Percentiles rank a stretch among this genome's conserved stretches.
Conservation (phyloP, 2,329 filamentous ascomycete species). For the Aspergillus unguis region DNA sequence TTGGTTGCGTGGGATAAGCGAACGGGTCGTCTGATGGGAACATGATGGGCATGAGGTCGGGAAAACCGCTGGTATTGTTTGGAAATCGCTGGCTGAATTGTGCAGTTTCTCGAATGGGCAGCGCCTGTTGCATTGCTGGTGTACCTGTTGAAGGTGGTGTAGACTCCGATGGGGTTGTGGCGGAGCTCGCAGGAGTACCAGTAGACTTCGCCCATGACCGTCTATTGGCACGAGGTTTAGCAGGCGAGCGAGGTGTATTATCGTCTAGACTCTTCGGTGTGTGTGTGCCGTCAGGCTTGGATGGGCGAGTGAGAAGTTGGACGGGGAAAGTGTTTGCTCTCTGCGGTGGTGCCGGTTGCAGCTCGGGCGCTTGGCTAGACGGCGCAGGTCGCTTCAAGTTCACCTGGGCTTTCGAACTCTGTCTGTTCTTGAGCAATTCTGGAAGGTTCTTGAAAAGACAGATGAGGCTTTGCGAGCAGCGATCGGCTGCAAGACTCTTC, state of each 20-base stretch:
- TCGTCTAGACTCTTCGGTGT: constrained; percentile 34
- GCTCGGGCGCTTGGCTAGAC: constrained; percentile 20
- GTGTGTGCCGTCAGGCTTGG: constrained; percentile 23
- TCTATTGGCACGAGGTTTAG: constrained; percentile 17
- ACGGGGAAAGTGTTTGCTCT: constrained; percentile 42
- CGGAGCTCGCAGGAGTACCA: constrained; percentile 29
- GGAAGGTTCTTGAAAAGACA: constrained; percentile 80
- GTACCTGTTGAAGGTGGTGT: constrained; percentile 15
- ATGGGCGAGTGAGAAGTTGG: constrained; percentile 28
- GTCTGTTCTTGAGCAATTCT: constrained; percentile 60
- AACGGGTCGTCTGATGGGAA: constrained; percentile 51
- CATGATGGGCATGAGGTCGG: constrained; percentile 51
- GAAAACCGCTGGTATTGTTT: constrained; percentile 34
- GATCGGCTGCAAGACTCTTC: constrained; percentile 82
- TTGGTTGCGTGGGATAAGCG: constrained; percentile 49
- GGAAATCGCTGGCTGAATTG: constrained; percentile 33
- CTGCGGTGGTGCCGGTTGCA: constrained; percentile 25
- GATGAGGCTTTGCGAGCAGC: constrained; percentile 73
- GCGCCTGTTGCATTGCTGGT: constrained; percentile 20
- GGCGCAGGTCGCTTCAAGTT: constrained; percentile 49
- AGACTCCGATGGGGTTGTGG: constrained; percentile 28
- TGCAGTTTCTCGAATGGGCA: constrained; percentile 24
- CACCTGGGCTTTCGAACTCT: constrained; percentile 45
- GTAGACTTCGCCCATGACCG: constrained; percentile 26
- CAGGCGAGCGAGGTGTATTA: constrained; percentile 17